Conservation (phyloP, 2,329 filamentous ascomycete species). For the Fusarium sp. region DNA sequence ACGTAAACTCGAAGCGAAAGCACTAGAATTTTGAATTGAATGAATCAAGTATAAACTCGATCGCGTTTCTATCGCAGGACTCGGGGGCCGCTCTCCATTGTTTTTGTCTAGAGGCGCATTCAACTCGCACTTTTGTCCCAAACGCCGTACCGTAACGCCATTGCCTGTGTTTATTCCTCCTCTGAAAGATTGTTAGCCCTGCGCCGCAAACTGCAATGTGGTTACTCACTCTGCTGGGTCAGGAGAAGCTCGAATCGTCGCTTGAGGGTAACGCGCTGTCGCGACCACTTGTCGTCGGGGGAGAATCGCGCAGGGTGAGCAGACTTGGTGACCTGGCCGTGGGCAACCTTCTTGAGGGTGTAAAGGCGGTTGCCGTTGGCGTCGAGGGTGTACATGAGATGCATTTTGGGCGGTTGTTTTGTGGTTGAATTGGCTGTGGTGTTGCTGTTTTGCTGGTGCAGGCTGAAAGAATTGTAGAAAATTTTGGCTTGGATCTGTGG, state of each 20-base stretch:
- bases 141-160: conserved; percentile 40
- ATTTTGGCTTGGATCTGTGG: conserved; percentile 20
- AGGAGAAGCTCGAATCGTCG: conserved; percentile 90
- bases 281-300: conserved; percentile 98
- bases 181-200: conserved; percentile 32
- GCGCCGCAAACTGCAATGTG: too few species aligned
- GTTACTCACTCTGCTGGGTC: conserved; percentile 75
- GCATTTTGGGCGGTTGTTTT: conserved; percentile 56
- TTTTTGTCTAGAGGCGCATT: not conserved
- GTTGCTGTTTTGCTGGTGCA: conserved; percentile 18
- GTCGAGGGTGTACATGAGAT: conserved; percentile 87
- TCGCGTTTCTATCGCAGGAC: not conserved
- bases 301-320: conserved; percentile 97
- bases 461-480: conserved; percentile 20
- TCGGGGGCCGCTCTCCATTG: not conserved
- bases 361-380: conserved; percentile 87
- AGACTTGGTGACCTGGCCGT: conserved; percentile 91
- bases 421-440: conserved; percentile 1
- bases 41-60: conserved; percentile 17
- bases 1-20: conserved; percentile 83
- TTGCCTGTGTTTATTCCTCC: conserved; percentile 36
- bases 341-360: conserved; percentile 91
- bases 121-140: conserved; percentile 23
- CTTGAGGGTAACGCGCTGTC: conserved; percentile 95
- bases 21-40: conserved; percentile 50